Percentiles rank a stretch among this genome's conserved stretches.
Evolutionary conservation across 2,329 filamentous ascomycete species (phyloP).

Genomic region (Diaporthe vexans): DNA sequence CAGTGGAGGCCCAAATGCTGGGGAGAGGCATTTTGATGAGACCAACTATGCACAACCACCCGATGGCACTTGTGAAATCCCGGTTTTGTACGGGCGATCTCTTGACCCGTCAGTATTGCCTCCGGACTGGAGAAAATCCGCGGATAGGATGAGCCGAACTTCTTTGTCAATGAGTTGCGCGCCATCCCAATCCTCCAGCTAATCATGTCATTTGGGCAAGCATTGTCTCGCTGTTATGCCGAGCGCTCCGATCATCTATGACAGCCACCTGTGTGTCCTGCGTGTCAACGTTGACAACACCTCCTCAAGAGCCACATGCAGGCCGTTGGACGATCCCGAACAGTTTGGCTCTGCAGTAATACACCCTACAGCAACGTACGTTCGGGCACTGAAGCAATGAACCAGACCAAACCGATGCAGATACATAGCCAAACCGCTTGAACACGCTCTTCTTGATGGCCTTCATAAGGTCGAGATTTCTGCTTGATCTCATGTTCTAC

Average conservation of each 20-base stretch:
- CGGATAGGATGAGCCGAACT: background rate
- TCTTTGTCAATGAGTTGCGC: background rate
- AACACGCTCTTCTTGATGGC: background rate
- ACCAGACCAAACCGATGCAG: background rate
- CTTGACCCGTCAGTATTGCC: background rate
- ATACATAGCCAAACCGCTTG: background rate
- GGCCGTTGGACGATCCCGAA: background rate
- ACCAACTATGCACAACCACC: background rate
- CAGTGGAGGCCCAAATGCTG: background rate
- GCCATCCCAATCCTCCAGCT: background rate
- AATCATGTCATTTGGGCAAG: background rate
- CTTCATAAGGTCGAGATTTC: background rate
- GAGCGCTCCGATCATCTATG: background rate
- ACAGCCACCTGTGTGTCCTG: conserved; percentile 25
- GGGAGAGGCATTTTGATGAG: background rate
- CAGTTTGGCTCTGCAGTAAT: background rate
- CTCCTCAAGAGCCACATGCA: background rate
- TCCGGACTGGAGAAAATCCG: background rate
- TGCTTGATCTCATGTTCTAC: background rate
- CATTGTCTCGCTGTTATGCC: background rate
- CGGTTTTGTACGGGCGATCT: background rate
- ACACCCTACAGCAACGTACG: background rate
- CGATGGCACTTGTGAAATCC: background rate
- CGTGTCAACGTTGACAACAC: conserved; percentile 11
- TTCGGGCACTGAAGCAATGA: background rate